A percentile compares a stretch with the other conserved stretches of the same genome.
Evolutionary conservation across 352 stramenopile species (phyloP).

Genomic region (Globisporangium cystogenes): DNA sequence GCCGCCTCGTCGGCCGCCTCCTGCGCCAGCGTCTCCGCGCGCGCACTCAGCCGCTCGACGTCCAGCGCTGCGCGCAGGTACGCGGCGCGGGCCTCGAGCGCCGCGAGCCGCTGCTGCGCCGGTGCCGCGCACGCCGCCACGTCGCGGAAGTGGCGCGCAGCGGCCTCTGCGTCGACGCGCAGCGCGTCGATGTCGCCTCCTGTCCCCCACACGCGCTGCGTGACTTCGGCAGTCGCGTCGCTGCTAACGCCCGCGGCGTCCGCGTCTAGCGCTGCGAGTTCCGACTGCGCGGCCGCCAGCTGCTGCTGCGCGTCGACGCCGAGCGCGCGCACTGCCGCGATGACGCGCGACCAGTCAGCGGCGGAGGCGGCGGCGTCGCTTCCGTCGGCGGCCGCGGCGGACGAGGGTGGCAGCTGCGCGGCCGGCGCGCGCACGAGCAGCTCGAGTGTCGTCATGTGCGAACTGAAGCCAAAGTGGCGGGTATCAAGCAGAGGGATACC

Average conservation of each 20-base stretch:
- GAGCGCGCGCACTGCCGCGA: background rate
- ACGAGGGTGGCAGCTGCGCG: background rate
- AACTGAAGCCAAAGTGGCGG: too few species aligned
- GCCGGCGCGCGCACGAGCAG: background rate
- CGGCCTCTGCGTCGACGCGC: background rate
- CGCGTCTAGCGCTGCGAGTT: background rate
- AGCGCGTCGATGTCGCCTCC: background rate
- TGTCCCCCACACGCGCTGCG: background rate
- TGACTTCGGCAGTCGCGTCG: background rate
- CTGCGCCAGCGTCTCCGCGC: slow-evolving; percentile 24
- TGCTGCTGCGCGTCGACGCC: background rate
- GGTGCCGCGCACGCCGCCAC: slow-evolving; percentile 37
- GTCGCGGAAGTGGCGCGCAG: slow-evolving; percentile 30
- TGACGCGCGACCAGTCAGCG: background rate
- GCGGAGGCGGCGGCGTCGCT: background rate
- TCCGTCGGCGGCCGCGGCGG: too few species aligned
- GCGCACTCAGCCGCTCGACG: slow-evolving; percentile 45
- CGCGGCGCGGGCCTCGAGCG: slow-evolving; percentile 29
- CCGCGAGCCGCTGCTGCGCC: slow-evolving; percentile 20
- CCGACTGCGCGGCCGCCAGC: background rate
- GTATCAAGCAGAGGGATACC: background rate
- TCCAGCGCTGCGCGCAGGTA: slow-evolving; percentile 46
- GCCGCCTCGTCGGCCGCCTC: slow-evolving; percentile 33
- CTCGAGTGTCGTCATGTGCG: background rate
- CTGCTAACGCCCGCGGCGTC: too few species aligned